Evolutionary conservation across 2,329 filamentous ascomycete species (phyloP).

Genomic region (Chaetomiaceae sp.): DNA sequence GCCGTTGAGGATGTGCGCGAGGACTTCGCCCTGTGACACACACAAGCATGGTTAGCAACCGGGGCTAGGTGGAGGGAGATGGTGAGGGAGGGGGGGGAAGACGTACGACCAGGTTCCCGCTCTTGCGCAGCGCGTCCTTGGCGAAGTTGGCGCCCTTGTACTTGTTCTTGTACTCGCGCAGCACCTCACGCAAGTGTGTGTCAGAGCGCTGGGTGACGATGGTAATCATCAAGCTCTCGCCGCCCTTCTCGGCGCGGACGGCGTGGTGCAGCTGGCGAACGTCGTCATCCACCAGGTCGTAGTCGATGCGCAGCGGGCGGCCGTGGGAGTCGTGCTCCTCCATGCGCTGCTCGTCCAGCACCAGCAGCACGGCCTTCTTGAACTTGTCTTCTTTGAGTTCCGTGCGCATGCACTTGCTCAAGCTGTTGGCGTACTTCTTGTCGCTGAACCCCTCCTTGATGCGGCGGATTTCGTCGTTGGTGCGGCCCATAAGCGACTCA

Average conservation of each 20-base stretch:
- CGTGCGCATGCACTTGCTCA: slow-evolving; percentile 80
- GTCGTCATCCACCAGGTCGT: slow-evolving; percentile 60
- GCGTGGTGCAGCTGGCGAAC: slow-evolving; percentile 62
- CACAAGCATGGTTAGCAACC: not conserved
- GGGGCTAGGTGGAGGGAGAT: not conserved
- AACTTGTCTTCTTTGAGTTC: slow-evolving; percentile 97
- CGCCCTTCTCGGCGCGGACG: slow-evolving; percentile 68
- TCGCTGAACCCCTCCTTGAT: slow-evolving; percentile 89
- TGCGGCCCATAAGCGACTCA: slow-evolving; percentile 83
- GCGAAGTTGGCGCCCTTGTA: slow-evolving; percentile 74
- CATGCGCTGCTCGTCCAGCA: slow-evolving; percentile 76
- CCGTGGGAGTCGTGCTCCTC: slow-evolving; percentile 69
- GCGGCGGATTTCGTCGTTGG: slow-evolving; percentile 75
- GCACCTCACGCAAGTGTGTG: slow-evolving; percentile 70
- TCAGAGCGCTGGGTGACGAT: slow-evolving; percentile 80
- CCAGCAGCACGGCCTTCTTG: slow-evolving; percentile 76
- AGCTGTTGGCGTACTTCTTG: slow-evolving; percentile 79
- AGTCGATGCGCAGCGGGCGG: slow-evolving; percentile 50
- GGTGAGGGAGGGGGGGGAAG: not conserved
- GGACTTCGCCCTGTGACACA: slow-evolving; percentile 71
- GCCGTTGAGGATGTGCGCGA: slow-evolving; percentile 93
- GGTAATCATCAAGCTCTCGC: slow-evolving; percentile 80
- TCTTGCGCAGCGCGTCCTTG: slow-evolving; percentile 78
- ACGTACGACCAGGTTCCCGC: slow-evolving; percentile 85
- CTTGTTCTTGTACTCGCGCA: slow-evolving; percentile 67